Conservation (phyloP, 306 rosid genomes). For the Cucurbita ficifolia region DNA sequence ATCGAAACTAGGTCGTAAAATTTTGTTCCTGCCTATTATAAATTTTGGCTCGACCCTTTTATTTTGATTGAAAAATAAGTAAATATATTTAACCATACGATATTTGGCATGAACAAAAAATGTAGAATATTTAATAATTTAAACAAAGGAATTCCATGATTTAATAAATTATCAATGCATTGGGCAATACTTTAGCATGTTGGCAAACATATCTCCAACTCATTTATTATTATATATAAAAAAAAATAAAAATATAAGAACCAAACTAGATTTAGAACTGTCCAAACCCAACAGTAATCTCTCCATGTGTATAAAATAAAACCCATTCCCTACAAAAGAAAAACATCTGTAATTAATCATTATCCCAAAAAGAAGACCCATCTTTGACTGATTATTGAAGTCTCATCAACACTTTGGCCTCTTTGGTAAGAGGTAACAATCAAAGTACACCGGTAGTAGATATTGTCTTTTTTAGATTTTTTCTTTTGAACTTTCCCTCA, state of each 20-base stretch:
- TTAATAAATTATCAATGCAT: neutral
- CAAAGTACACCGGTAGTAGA: too few relatives aligned
- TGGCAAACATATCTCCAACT: neutral
- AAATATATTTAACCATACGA: neutral
- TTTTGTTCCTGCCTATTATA: too few relatives aligned
- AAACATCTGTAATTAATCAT: neutral
- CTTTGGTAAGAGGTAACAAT: neutral
- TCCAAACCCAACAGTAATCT: neutral
- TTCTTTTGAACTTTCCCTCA: too few relatives aligned
- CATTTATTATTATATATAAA: neutral
- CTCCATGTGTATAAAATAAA: neutral
- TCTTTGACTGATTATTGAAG: neutral
- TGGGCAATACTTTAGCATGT: neutral
- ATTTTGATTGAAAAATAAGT: neutral
- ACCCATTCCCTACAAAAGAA: neutral
- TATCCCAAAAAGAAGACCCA: neutral
- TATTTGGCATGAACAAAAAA: neutral
- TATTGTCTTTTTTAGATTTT: too few relatives aligned
- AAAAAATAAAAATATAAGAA: neutral
- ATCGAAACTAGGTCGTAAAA: too few relatives aligned
- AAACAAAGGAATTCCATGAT: neutral
- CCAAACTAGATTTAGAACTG: neutral
- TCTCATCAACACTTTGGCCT: neutral
- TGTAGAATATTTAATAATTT: too few relatives aligned
- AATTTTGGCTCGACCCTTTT: too few relatives aligned